A percentile compares a stretch with the other conserved stretches of the same genome.
These are phyloP conservation scores for Rhizodiscina lignyota DNA, from an alignment of 495 filamentous ascomycete genomes.

Conservation along the genomic window DNA sequence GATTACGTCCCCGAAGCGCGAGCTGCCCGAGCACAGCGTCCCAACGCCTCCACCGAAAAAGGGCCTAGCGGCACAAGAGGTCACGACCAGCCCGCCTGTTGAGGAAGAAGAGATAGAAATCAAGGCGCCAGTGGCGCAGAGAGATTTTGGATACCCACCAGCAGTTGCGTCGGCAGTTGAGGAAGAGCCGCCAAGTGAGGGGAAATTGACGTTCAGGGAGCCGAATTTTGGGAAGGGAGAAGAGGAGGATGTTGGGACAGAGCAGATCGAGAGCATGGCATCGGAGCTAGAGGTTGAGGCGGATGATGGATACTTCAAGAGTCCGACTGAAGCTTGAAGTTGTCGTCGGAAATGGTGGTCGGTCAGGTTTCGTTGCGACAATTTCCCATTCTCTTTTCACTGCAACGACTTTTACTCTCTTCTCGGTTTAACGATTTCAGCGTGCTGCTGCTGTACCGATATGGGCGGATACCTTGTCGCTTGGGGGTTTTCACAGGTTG, in stretches of 20 bases:
- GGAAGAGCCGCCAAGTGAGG: neutral
- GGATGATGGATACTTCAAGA: neutral
- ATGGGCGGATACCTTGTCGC: no score
- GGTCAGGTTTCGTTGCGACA: no score
- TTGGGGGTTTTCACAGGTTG: no score
- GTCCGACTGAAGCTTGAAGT: slow-evolving; percentile 1
- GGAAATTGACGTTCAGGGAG: neutral
- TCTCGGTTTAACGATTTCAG: no score
- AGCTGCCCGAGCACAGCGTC: neutral
- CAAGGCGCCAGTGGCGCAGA: neutral
- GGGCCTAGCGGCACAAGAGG: neutral
- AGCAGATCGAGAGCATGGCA: neutral
- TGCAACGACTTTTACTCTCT: no score
- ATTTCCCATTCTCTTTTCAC: no score
- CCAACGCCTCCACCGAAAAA: neutral
- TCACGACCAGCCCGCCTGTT: neutral
- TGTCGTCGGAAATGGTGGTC: no score
- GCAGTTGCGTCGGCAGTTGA: neutral
- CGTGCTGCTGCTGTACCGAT: no score
- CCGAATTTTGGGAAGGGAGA: neutral
- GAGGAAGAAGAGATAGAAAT: neutral
- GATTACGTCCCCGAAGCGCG: neutral
- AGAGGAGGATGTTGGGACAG: neutral
- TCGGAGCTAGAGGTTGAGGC: neutral
- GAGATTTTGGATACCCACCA: neutral